Base-by-base conservation (phyloP, 805 yeast species). In the Wickerhamiella lipophila region DNA sequence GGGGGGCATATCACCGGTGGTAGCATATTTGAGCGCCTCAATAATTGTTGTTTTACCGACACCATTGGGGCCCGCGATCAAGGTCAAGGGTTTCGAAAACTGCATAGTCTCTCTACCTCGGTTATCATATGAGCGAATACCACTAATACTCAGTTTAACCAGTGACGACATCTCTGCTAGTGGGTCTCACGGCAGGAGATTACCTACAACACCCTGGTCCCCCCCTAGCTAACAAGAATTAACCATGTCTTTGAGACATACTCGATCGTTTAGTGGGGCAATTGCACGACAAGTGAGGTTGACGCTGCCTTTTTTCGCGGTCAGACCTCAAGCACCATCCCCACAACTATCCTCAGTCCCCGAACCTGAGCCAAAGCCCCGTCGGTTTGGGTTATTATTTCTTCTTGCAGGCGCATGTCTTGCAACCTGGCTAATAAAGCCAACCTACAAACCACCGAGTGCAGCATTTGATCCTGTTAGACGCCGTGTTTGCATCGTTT, bases 21-120 rank as follows among this genome's bases (percentile, higher is more conserved):
- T 86, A 18, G 94, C 89, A 64, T 87, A 92, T 61, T 87, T 77
- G 52, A 92, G 70, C 62, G 96, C 87, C 64, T 92, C 99, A 53
- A 92, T 94, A 50, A 92, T 80, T 0, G 97, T 88, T 60, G 97
- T 92, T 62, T 92, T 89, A 9, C 98, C 98, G 25, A 95, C 82
- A 27, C 98, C 97, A 65, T 92, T 92, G 46, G 83, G 83, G 0
- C 99, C 99, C 25, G 94, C 95, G 48, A 92, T 89, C 43, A 92
- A 70, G 0, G 98, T 92, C 60, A 92, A 67, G 0, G 99, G 99
- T 43, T 76, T 75, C 13, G 88, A 87, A 65, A 92, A 92, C 59
- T 83, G 84, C 52, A 92, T 85, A 0, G 88, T 80, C 60, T 92
- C 96, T 26, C 84, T 72, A 42, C 77, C 78, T 55, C 79, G 78